These are phyloP conservation scores for Solanum hybrid DNA, from an alignment of 305 asterid genomes.

Conservation along the genomic window DNA sequence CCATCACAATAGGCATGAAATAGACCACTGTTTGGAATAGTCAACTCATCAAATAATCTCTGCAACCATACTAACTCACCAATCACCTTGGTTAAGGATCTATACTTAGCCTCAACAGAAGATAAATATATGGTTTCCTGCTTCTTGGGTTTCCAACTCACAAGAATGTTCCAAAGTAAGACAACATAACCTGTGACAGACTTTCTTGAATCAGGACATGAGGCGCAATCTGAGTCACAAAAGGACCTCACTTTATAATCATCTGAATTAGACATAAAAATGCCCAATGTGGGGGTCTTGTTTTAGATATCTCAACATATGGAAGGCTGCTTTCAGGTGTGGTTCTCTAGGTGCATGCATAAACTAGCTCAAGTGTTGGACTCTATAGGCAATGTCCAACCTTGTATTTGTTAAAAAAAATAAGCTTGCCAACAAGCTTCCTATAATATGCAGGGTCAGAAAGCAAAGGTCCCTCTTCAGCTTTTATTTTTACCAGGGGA, in stretches of 20 bases:
- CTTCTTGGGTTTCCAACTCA: neutral
- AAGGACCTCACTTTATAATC: neutral
- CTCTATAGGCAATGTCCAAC: neutral
- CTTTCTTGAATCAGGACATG: neutral
- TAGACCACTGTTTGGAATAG: neutral
- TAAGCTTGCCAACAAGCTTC: neutral
- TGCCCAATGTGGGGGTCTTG: neutral
- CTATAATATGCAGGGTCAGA: neutral
- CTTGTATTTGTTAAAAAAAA: neutral
- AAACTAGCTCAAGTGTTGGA: neutral
- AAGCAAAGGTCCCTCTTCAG: neutral
- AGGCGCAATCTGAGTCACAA: neutral
- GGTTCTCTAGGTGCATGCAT: neutral
- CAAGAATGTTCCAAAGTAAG: neutral
- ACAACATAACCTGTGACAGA: no score
- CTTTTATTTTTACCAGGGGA: neutral
- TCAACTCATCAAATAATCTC: no score
- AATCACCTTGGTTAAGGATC: neutral
- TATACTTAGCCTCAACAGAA: neutral
- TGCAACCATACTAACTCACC: neutral
- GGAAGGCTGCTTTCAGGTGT: neutral
- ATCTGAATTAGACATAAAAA: neutral
- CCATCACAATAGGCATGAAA: neutral
- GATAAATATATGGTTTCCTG: neutral
- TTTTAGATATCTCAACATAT: neutral